Evolutionary conservation across 2,329 filamentous ascomycete genomes (phyloP).

Genomic region (Cladosporium sphaerospermum): DNA sequence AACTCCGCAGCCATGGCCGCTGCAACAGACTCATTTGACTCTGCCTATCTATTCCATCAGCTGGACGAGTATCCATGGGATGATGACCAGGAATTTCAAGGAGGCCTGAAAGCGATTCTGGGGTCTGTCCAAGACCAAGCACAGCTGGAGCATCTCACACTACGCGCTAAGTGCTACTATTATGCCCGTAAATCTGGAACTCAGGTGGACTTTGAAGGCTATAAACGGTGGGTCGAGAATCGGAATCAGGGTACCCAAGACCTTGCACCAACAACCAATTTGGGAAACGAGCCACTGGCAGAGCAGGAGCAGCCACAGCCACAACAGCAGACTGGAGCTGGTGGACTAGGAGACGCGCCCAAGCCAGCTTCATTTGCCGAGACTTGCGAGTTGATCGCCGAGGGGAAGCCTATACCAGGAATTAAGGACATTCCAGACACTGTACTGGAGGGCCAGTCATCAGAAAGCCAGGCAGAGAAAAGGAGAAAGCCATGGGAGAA

Average conservation of each 20-base stretch:
- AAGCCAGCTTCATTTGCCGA: conserved; percentile 81
- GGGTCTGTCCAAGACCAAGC: conserved; percentile 51
- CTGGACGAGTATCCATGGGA: conserved; percentile 64
- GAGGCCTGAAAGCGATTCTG: conserved; percentile 59
- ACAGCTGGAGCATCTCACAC: conserved; percentile 51
- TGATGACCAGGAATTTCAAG: conserved; percentile 62
- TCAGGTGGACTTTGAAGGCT: conserved; percentile 59
- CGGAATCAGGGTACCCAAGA: conserved; percentile 8
- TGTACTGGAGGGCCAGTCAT: conserved; percentile 64
- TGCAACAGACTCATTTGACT: conserved; percentile 13
- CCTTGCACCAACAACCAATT: background rate
- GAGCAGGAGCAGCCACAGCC: conserved; percentile 12
- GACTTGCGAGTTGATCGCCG: conserved; percentile 78
- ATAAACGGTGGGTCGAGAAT: conserved; percentile 56
- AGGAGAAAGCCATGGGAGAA: conserved; percentile 76
- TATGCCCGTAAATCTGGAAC: conserved; percentile 43
- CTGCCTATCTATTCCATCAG: conserved; percentile 46
- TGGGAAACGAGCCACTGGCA: background rate
- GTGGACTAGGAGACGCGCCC: conserved; percentile 47
- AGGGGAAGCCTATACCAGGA: conserved; percentile 75
- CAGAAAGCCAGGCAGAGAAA: conserved; percentile 45
- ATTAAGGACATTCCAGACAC: conserved; percentile 83
- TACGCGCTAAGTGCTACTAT: conserved; percentile 66
- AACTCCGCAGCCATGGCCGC: background rate
- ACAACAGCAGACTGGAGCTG: conserved; percentile 16